These are phyloP conservation scores for Dactylellina sp. DNA, from an alignment of 2,329 filamentous ascomycete genomes.

Conservation along the genomic window DNA sequence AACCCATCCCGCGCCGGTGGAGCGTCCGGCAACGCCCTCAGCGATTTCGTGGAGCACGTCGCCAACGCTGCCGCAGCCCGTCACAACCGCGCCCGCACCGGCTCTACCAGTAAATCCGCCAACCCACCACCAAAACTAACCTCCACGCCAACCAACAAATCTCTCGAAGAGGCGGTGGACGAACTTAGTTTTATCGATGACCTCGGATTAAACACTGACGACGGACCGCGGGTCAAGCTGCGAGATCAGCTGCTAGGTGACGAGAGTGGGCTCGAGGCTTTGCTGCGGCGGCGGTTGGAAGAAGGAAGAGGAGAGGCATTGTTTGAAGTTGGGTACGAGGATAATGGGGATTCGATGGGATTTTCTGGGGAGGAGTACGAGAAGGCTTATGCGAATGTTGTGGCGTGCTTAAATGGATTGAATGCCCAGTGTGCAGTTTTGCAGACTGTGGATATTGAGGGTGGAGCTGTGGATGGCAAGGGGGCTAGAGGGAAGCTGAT, in stretches of 20 bases:
- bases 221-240: constrained; percentile 70
- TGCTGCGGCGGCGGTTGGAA: constrained; percentile 76
- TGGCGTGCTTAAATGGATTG: constrained; percentile 71
- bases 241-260: constrained; percentile 79
- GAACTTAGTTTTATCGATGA: constrained; percentile 91
- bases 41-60: constrained; percentile 97
- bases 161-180: constrained; percentile 68
- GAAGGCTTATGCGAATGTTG: constrained; percentile 74
- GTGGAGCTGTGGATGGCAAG: constrained; percentile 77
- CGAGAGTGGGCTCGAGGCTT: constrained; percentile 71
- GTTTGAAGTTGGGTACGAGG: constrained; percentile 91
- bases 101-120: constrained; percentile 20
- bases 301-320: constrained; percentile 90
- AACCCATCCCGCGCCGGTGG: constrained; percentile 27
- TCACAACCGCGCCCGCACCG: constrained; percentile 66
- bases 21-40: constrained; percentile 72
- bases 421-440: constrained; percentile 83
- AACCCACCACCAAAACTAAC: constrained; percentile 60
- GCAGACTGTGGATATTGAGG: constrained; percentile 86
- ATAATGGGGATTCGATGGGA: constrained; percentile 85
- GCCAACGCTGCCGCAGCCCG: constrained; percentile 88
- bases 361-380: constrained; percentile 82
- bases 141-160: constrained; percentile 62
- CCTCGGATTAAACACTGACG: constrained; percentile 75
- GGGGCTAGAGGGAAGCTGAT: constrained; percentile 87